Percentiles rank a stretch among this genome's conserved stretches.
phyloP scores from a whole-genome alignment of 805 yeast species.

The Grigorovia yakushimaensis region DNA sequence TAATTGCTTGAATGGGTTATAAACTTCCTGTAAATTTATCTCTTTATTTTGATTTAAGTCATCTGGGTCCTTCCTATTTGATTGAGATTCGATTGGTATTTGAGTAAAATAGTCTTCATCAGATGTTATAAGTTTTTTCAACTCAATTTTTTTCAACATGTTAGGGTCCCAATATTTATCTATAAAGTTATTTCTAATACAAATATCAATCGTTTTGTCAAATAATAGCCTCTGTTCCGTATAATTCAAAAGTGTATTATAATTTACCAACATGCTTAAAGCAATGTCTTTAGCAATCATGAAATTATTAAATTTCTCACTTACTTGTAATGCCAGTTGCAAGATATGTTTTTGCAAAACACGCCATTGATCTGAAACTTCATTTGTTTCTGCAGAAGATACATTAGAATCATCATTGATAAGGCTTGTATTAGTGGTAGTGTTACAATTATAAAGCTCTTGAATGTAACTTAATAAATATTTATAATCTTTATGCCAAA shows the following conservation, averaged over 20 bases:
- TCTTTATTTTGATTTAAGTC: slow-evolving; percentile 6
- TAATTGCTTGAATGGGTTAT: slow-evolving; percentile 44
- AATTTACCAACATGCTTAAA: slow-evolving; percentile 45
- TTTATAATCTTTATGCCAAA: slow-evolving; percentile 28
- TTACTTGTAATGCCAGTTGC: slow-evolving; percentile 41
- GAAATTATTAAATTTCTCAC: slow-evolving; percentile 41
- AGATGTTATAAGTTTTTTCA: slow-evolving; percentile 26
- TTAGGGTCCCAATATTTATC: slow-evolving; percentile 65
- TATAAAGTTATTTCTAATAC: slow-evolving; percentile 16
- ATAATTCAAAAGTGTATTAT: slow-evolving; percentile 41
- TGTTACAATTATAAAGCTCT: slow-evolving; percentile 36
- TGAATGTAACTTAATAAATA: slow-evolving; percentile 41
- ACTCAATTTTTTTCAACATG: slow-evolving; percentile 42
- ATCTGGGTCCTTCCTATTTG: neutral
- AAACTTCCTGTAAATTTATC: slow-evolving; percentile 35
- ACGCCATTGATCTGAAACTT: slow-evolving; percentile 38
- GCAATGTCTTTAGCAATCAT: slow-evolving; percentile 29
- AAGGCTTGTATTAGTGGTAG: slow-evolving; percentile 33
- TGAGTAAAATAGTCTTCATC: neutral
- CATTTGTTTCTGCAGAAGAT: no score
- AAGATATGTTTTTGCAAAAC: slow-evolving; percentile 48
- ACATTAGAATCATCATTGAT: no score
- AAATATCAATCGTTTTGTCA: slow-evolving; percentile 20
- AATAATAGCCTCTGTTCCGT: slow-evolving; percentile 46
- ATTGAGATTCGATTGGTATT: neutral